Evolutionary conservation across 2,329 filamentous ascomycete species (phyloP).

Genomic region (Penicillium janthinellum): DNA sequence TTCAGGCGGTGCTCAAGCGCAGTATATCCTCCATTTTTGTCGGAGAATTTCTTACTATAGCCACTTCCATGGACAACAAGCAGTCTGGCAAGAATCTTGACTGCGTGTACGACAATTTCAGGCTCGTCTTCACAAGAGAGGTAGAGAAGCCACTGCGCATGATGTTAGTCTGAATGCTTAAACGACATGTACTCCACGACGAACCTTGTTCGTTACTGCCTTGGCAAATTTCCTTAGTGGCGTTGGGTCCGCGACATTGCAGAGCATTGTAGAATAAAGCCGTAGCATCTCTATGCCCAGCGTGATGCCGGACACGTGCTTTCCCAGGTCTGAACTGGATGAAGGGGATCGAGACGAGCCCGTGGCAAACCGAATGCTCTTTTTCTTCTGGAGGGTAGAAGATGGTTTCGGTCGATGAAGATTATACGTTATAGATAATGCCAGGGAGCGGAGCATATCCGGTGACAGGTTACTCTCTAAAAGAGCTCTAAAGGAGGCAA

Average conservation of each 20-base stretch:
- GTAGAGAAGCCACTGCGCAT: conserved; percentile 79
- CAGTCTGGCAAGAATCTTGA: conserved; percentile 80
- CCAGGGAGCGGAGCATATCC: conserved; percentile 81
- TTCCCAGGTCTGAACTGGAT: conserved; percentile 36
- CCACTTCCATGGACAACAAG: conserved; percentile 77
- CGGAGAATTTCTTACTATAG: conserved; percentile 83
- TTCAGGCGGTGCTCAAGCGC: conserved; percentile 82
- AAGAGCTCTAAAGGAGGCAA: conserved; percentile 76
- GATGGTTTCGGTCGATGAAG: conserved; percentile 65
- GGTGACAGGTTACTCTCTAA: conserved; percentile 79
- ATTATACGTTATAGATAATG: conserved; percentile 90
- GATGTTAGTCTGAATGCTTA: conserved; percentile 10
- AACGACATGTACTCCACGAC: conserved; percentile 21
- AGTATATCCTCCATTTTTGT: conserved; percentile 83
- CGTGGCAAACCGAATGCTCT: conserved; percentile 43
- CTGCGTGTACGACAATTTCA: conserved; percentile 76
- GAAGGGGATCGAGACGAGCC: conserved; percentile 32
- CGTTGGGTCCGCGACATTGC: conserved; percentile 66
- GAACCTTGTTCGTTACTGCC: conserved; percentile 91
- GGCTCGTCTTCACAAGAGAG: conserved; percentile 84
- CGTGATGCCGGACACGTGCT: conserved; percentile 61
- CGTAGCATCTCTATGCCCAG: conserved; percentile 74
- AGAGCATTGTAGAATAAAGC: conserved; percentile 77
- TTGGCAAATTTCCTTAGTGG: conserved; percentile 86
- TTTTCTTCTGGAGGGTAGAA: conserved; percentile 48